Evolutionary conservation across 2,329 filamentous ascomycete species (phyloP).

Genomic region (Endocalyx cinctus): DNA sequence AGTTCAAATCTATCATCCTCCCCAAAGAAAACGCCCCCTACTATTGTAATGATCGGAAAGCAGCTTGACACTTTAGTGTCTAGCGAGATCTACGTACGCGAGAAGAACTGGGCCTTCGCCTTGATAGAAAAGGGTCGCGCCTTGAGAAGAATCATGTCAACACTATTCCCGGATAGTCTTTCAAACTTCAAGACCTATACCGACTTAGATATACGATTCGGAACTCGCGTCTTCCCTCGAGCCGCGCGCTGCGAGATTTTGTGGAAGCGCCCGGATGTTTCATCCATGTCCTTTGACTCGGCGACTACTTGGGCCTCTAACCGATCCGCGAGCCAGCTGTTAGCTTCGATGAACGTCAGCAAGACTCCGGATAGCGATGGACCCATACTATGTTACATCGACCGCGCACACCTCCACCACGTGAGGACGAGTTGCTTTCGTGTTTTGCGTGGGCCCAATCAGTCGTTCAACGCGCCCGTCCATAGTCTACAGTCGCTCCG

Average conservation of each 20-base stretch:
- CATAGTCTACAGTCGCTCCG: slow-evolving; percentile 42
- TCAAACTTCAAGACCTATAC: slow-evolving; percentile 26
- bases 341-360: slow-evolving; percentile 16
- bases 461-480: slow-evolving; percentile 43
- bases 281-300: slow-evolving; percentile 29
- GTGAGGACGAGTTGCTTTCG: slow-evolving; percentile 45
- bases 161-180: slow-evolving; percentile 35
- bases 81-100: too few relatives aligned
- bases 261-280: slow-evolving; percentile 39
- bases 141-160: slow-evolving; percentile 38
- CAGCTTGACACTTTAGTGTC: slow-evolving; percentile 41
- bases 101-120: too few relatives aligned
- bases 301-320: slow-evolving; percentile 27
- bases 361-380: slow-evolving; percentile 20
- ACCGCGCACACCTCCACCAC: slow-evolving; percentile 40
- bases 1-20: slow-evolving; percentile 33
- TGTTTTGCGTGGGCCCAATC: slow-evolving; percentile 35
- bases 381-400: slow-evolving; percentile 43
- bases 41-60: slow-evolving; percentile 37
- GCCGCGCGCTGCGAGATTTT: slow-evolving; percentile 45
- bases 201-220: slow-evolving; percentile 48
- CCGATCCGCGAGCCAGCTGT: slow-evolving; percentile 25
- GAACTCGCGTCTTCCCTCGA: slow-evolving; percentile 37
- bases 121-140: too few relatives aligned
- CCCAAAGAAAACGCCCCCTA: slow-evolving; percentile 34